These are phyloP conservation scores for Cladophialophora chaetospira DNA, from an alignment of 2,329 filamentous ascomycete species.

Conservation along the genomic window DNA sequence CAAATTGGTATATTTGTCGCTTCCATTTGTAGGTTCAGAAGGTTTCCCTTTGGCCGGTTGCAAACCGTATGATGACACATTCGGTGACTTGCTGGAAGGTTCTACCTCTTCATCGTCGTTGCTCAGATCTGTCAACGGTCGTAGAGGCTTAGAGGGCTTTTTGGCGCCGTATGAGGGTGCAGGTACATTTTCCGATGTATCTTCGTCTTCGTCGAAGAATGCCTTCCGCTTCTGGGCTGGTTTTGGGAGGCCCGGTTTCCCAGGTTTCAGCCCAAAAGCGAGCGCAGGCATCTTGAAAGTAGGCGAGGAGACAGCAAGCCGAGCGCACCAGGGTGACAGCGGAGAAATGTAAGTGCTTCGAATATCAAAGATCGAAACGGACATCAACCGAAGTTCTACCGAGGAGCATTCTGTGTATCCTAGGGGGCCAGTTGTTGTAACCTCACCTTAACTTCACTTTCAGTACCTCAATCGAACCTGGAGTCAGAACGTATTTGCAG, in stretches of 20 bases:
- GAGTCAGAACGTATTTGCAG: no score
- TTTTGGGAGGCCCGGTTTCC: constrained; percentile 35
- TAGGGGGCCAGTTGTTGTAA: no score
- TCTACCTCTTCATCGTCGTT: constrained; percentile 27
- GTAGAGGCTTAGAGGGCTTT: constrained; percentile 35
- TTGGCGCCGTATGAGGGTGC: constrained; percentile 21
- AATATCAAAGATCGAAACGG: neutral
- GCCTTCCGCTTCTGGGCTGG: constrained; percentile 51
- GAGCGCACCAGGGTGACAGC: no score
- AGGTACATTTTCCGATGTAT: constrained; percentile 34
- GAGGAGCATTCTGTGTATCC: neutral
- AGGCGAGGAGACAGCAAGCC: neutral
- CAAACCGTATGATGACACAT: constrained; percentile 28
- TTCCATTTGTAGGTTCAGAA: constrained; percentile 4
- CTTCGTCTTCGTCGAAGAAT: constrained; percentile 48
- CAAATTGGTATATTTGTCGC: constrained; percentile 47
- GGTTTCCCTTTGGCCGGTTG: constrained; percentile 31
- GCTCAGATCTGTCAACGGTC: constrained; percentile 18
- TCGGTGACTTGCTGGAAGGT: constrained; percentile 40
- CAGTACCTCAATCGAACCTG: no score
- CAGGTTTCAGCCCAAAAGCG: constrained; percentile 47
- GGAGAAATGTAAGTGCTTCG: no score
- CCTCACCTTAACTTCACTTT: no score
- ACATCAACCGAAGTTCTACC: neutral
- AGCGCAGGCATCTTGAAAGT: constrained; percentile 38